Evolutionary conservation across 2,329 filamentous ascomycete species (phyloP).

Genomic region (Cercospora janseana): DNA sequence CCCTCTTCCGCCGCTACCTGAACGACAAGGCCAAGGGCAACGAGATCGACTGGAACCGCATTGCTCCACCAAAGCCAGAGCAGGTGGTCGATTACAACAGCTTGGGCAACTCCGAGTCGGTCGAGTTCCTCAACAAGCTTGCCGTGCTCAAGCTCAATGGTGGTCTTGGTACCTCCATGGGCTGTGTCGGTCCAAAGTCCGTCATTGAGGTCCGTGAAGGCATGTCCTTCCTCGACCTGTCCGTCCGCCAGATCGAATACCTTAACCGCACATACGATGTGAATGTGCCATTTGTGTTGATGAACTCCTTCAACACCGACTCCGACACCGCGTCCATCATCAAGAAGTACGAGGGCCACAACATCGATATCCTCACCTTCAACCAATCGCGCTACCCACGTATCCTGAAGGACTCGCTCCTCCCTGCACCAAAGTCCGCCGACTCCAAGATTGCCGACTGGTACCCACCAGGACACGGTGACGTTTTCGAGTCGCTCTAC

Average conservation of each 20-base stretch:
- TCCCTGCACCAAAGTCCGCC: constrained; percentile 87
- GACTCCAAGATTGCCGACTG: constrained; percentile 90
- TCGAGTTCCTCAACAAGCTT: constrained; percentile 93
- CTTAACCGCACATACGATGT: constrained; percentile 97
- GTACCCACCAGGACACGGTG: constrained; percentile 98
- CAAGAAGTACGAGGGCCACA: constrained; percentile 99
- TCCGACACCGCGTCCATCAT: constrained; percentile 97
- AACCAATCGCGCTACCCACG: constrained; percentile 99
- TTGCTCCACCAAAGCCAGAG: constrained; percentile 84
- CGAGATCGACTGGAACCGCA: constrained; percentile 92
- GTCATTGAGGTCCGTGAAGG: constrained; percentile 99
- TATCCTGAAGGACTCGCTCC: constrained; percentile 96
- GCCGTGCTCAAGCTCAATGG: constrained; percentile 99
- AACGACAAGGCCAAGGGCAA: constrained; percentile 99
- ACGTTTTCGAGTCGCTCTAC: constrained; percentile 99
- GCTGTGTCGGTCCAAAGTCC: constrained; percentile 97
- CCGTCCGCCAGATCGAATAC: constrained; percentile 97
- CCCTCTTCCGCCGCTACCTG: constrained; percentile 94
- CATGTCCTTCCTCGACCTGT: constrained; percentile 99
- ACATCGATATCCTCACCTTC: constrained; percentile 99
- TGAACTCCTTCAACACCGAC: constrained; percentile 99
- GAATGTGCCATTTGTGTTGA: constrained; percentile 96
- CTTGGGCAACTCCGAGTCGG: constrained; percentile 83
- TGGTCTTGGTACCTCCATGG: constrained; percentile 99
- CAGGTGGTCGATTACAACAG: constrained; percentile 96